These are phyloP conservation scores for Phylloporus scabripes DNA, from an alignment of 768 basidiomycete genomes.

Conservation along the genomic window DNA sequence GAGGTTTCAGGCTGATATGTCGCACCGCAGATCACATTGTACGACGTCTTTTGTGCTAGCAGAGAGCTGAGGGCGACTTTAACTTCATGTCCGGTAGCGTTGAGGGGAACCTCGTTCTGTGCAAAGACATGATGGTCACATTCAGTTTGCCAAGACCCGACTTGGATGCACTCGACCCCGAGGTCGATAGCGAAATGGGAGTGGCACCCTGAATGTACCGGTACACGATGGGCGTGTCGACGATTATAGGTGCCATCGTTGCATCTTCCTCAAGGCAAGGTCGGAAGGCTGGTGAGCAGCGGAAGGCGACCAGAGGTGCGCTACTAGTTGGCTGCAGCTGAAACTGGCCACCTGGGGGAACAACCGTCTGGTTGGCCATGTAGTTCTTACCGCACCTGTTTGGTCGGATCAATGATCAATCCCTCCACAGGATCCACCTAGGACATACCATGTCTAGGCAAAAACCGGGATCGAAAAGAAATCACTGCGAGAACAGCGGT, in stretches of 20 bases:
- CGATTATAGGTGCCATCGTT: conserved; percentile 21
- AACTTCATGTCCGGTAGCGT: conserved; percentile 33
- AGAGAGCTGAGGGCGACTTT: conserved; percentile 30
- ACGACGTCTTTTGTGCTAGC: conserved; percentile 24
- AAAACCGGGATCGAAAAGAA: conserved; percentile 5
- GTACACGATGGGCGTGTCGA: conserved; percentile 37
- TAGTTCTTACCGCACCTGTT: conserved; percentile 50
- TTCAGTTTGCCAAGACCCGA: conserved; percentile 9
- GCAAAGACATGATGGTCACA: conserved; percentile 31
- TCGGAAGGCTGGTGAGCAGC: conserved; percentile 42
- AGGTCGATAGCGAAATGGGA: conserved; percentile 23
- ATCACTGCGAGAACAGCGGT: conserved; percentile 9
- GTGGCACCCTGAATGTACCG: conserved; percentile 31
- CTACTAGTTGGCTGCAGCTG: conserved; percentile 30
- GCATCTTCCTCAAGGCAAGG: conserved; percentile 44
- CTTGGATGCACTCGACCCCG: not conserved
- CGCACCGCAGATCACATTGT: conserved; percentile 34
- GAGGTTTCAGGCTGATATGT: conserved; percentile 16
- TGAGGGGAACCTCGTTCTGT: conserved; percentile 32
- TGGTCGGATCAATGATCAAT: not conserved
- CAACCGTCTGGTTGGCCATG: conserved; percentile 35
- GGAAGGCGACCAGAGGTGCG: conserved; percentile 39
- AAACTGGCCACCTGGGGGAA: conserved; percentile 45
- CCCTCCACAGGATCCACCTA: too few relatives aligned
- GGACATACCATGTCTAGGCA: conserved; percentile 25